A percentile compares a stretch with the other conserved stretches of the same genome.
phyloP scores from a whole-genome alignment of 2,329 filamentous ascomycete species.

The Camillea tinctor region DNA sequence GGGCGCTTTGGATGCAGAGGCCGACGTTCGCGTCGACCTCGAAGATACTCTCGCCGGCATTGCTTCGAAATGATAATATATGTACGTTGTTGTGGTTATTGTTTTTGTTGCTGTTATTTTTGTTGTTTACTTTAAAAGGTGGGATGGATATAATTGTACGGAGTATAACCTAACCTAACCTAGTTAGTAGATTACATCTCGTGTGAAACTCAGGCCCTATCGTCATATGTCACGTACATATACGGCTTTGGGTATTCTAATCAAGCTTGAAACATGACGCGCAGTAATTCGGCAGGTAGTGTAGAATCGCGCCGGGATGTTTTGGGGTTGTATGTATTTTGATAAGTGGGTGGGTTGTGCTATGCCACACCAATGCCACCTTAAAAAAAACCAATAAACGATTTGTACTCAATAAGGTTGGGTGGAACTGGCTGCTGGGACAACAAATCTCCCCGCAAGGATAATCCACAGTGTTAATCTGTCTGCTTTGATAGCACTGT shows the following conservation, averaged over 20 bases:
- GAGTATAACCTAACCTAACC: background rate
- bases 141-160: background rate
- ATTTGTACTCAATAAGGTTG: too few relatives aligned
- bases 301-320: background rate
- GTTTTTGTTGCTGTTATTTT: constrained; percentile 7
- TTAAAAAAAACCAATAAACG: constrained; percentile 6
- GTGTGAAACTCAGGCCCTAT: background rate
- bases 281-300: background rate
- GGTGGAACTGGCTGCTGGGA: constrained; percentile 15
- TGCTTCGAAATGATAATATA: constrained; percentile 3
- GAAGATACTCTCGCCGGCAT: constrained; percentile 53
- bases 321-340: background rate
- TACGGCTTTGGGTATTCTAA: constrained; percentile 6
- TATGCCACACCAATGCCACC: background rate
- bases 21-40: constrained; percentile 46
- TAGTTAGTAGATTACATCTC: background rate
- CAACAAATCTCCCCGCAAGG: constrained; percentile 11
- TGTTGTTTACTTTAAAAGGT: constrained; percentile 6
- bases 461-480: background rate
- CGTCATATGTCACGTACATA: background rate
- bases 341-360: background rate
- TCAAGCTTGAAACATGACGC: background rate
- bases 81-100: background rate
- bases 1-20: constrained; percentile 41
- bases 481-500: background rate